phyloP scores from a whole-genome alignment of 495 filamentous ascomycete genomes.

The Talaromyces wortmannii region DNA sequence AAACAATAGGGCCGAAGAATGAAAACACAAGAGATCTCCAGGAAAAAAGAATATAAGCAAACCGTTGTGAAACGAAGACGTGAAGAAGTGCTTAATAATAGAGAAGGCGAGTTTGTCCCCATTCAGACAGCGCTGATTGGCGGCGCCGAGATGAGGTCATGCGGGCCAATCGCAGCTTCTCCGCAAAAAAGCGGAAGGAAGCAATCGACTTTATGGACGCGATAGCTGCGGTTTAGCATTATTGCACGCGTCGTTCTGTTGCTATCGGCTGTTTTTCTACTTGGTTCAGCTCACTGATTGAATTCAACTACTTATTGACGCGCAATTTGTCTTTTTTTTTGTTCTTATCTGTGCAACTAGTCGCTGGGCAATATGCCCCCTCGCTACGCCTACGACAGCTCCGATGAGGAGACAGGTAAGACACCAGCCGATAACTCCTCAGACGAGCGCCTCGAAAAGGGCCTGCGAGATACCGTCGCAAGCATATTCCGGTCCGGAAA shows the following conservation, averaged over 20 bases:
- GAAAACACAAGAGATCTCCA: background rate
- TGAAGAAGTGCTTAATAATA: background rate
- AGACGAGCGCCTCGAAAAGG: conserved; percentile 37
- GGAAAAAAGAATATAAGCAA: background rate
- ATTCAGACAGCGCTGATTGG: background rate
- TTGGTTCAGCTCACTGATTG: background rate
- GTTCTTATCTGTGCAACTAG: too few species aligned
- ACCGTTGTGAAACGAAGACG: background rate
- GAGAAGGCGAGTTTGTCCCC: background rate
- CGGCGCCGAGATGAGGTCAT: background rate
- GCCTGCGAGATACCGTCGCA: conserved; percentile 53
- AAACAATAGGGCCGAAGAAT: background rate
- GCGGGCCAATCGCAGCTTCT: background rate
- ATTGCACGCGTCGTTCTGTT: background rate
- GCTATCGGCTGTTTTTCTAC: background rate
- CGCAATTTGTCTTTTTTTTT: too few species aligned
- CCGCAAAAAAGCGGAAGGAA: background rate
- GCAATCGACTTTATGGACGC: background rate
- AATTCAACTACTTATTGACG: too few species aligned
- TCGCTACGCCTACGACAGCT: conserved; percentile 20
- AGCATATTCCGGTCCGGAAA: conserved; percentile 50
- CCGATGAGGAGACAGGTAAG: conserved; percentile 27
- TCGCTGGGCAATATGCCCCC: conserved; percentile 19
- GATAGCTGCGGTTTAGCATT: background rate
- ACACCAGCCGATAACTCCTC: conserved; percentile 15